Evolutionary conservation across 192 early-diverging fungal genomes (phyloP).

Genomic region (Coemansia sp.): DNA sequence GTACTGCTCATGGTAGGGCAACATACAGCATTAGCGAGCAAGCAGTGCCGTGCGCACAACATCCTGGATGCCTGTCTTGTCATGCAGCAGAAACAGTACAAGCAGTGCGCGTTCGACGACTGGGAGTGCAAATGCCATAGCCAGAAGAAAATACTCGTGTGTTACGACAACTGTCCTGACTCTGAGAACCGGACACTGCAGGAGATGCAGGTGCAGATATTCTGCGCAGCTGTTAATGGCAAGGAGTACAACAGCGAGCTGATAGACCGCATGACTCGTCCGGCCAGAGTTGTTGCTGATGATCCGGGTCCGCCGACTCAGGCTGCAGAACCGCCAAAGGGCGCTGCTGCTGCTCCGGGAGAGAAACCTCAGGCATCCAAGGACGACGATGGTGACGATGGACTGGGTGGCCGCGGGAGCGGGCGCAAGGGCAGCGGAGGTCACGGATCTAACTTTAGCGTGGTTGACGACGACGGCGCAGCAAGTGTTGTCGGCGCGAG

Average conservation of each 20-base stretch:
- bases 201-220: constrained; percentile 56
- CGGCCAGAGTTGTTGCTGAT: constrained; percentile 29
- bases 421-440: constrained; percentile 1
- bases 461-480: constrained; percentile 29
- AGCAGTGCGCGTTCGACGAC: constrained; percentile 41
- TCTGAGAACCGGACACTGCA: constrained; percentile 51
- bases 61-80: constrained; percentile 52
- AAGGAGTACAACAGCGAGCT: constrained; percentile 41
- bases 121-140: constrained; percentile 56
- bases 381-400: neutral
- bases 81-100: constrained; percentile 46
- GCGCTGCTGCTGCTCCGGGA: constrained; percentile 12
- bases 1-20: neutral
- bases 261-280: constrained; percentile 49
- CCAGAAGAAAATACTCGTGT: constrained; percentile 51
- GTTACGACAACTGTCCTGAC: constrained; percentile 56
- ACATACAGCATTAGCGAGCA: constrained; percentile 2
- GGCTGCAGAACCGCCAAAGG: constrained; percentile 10
- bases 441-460: constrained; percentile 21
- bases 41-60: constrained; percentile 41
- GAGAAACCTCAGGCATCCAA: constrained; percentile 3
- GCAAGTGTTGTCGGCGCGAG: neutral
- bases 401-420: neutral
- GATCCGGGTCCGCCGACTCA: constrained; percentile 16
- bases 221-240: constrained; percentile 40